These are phyloP conservation scores for Vanrija pseudolonga DNA, from an alignment of 1,284 basidiomycete genomes.

Conservation along the genomic window DNA sequence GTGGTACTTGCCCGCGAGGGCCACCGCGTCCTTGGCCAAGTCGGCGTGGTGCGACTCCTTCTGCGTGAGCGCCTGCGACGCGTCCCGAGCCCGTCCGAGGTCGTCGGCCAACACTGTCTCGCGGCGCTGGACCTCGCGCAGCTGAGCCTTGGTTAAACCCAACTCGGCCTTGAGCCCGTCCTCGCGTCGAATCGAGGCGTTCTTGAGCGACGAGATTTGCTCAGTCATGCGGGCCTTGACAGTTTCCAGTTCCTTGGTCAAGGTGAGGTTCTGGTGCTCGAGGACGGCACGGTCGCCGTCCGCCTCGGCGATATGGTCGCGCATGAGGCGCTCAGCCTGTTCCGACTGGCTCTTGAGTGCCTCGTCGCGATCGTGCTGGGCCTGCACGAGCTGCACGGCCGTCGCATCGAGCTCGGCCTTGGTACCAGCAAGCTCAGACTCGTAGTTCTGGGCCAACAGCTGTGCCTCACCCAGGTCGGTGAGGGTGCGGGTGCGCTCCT, in stretches of 20 bases:
- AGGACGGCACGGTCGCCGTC: constrained; percentile 85
- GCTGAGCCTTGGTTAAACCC: constrained; percentile 43
- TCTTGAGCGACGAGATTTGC: constrained; percentile 42
- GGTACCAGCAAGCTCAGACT: constrained; percentile 60
- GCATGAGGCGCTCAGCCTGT: constrained; percentile 76
- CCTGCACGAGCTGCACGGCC: constrained; percentile 61
- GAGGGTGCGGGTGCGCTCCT: constrained; percentile 67
- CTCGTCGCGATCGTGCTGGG: constrained; percentile 68
- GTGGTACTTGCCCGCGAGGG: constrained; percentile 40
- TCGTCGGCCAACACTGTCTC: constrained; percentile 43
- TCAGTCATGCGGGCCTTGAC: constrained; percentile 37
- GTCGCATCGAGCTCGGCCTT: constrained; percentile 44
- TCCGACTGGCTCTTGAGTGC: constrained; percentile 67
- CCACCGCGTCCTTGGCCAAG: constrained; percentile 40
- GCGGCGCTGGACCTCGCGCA: constrained; percentile 42
- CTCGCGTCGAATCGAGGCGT: constrained; percentile 40
- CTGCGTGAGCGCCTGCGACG: constrained; percentile 26
- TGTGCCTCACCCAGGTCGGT: constrained; percentile 70
- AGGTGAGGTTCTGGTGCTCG: constrained; percentile 76
- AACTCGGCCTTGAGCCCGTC: constrained; percentile 49
- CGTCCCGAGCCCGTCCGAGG: constrained; percentile 40
- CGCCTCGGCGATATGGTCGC: constrained; percentile 83
- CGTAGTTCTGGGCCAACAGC: constrained; percentile 64
- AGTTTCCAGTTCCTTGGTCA: constrained; percentile 54
- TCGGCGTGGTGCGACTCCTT: constrained; percentile 31